Conservation (phyloP, 208 protist species). For the Leishmania arabica region DNA sequence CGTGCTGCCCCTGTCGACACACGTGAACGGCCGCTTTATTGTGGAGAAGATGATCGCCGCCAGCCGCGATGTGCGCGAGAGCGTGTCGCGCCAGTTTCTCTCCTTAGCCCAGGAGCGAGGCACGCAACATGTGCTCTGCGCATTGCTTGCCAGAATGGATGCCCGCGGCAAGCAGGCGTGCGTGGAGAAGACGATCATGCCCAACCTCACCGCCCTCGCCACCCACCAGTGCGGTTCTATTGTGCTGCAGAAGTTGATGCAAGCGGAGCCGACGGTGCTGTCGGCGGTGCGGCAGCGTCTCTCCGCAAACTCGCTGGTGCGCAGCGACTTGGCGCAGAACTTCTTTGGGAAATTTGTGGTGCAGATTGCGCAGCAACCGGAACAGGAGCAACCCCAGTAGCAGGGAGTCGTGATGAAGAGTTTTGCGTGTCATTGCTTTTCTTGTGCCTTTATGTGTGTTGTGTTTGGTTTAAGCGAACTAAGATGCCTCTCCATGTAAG, state of each 20-base stretch:
- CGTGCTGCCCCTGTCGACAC: conserved; percentile 57
- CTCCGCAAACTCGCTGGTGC: conserved; percentile 37
- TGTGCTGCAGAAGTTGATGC: conserved; percentile 84
- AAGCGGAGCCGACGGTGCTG: conserved; percentile 49
- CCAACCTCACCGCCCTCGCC: conserved; percentile 55
- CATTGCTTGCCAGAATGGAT: conserved; percentile 70
- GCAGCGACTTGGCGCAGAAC: conserved; percentile 74
- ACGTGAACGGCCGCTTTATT: conserved; percentile 89
- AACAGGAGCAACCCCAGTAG: conserved; percentile 10
- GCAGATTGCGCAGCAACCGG: conserved; percentile 52
- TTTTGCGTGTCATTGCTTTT: neutral
- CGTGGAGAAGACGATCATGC: conserved; percentile 48
- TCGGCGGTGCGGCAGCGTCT: conserved; percentile 53
- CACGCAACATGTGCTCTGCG: conserved; percentile 83
- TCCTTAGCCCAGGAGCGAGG: conserved; percentile 65
- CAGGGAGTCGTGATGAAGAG: neutral
- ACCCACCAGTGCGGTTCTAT: conserved; percentile 74
- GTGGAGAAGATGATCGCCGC: conserved; percentile 76
- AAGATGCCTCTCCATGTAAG: conserved; percentile 11
- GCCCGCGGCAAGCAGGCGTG: conserved; percentile 59
- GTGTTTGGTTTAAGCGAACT: conserved; percentile 5
- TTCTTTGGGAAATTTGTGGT: conserved; percentile 91
- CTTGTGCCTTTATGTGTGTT: neutral
- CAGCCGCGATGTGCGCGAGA: conserved; percentile 82
- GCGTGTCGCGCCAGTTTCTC: conserved; percentile 71